Conservation (phyloP, 345 rosid genomes). For the Bretschneidera sinensis region DNA sequence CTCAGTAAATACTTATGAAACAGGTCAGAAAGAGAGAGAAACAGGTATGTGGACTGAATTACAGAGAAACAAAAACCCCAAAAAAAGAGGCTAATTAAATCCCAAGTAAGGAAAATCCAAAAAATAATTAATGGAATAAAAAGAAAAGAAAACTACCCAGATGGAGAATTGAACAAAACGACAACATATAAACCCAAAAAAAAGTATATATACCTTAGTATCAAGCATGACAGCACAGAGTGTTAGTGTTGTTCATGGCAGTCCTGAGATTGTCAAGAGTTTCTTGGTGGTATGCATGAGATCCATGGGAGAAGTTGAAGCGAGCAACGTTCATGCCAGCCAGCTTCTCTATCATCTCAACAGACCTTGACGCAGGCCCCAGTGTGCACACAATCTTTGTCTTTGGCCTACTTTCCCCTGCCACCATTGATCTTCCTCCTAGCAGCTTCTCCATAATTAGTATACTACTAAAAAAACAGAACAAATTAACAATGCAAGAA, state of each 20-base stretch:
- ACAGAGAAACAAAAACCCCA: too few species aligned
- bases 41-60: too few species aligned
- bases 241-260: conserved; percentile 22
- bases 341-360: conserved; percentile 56
- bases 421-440: not conserved
- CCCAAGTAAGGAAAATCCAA: not conserved
- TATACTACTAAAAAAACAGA: not conserved
- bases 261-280: conserved; percentile 31
- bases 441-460: not conserved
- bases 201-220: conserved; percentile 14
- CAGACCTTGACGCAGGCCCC: conserved; percentile 59
- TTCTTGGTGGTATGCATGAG: conserved; percentile 33
- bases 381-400: conserved; percentile 56
- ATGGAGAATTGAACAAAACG: not conserved
- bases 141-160: not conserved
- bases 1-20: too few species aligned
- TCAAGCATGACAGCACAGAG: conserved; percentile 29
- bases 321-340: conserved; percentile 70
- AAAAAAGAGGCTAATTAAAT: too few species aligned
- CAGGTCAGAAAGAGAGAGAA: too few species aligned
- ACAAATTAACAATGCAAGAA: too few species aligned
- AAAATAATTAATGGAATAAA: not conserved
- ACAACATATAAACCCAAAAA: not conserved
- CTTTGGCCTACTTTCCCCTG: conserved; percentile 25
- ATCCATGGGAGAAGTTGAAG: conserved; percentile 48